Evolutionary conservation across 2,329 filamentous ascomycete species (phyloP).

Genomic region (Ilyonectria sp.): DNA sequence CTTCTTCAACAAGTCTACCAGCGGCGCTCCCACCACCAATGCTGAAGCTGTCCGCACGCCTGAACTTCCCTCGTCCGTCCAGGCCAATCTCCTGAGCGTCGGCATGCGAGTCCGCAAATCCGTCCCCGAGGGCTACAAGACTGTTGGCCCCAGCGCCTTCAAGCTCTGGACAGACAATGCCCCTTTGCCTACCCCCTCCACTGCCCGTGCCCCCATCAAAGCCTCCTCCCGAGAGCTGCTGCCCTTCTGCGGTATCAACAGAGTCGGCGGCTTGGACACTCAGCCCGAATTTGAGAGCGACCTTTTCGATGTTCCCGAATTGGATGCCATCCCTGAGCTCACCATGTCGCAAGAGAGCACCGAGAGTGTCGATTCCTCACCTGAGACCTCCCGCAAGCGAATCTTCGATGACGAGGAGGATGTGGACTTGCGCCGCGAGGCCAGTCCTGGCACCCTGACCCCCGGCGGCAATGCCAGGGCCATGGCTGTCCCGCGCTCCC

Average conservation of each 20-base stretch:
- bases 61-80: constrained; percentile 74
- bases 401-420: constrained; percentile 62
- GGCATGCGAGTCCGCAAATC: constrained; percentile 96
- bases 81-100: constrained; percentile 89
- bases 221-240: constrained; percentile 72
- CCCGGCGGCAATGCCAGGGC: constrained; percentile 59
- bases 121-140: constrained; percentile 95
- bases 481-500: constrained; percentile 64
- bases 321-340: constrained; percentile 63
- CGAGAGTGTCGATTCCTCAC: constrained; percentile 52
- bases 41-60: constrained; percentile 55
- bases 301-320: constrained; percentile 49
- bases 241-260: constrained; percentile 87
- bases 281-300: constrained; percentile 63
- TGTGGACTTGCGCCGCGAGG: constrained; percentile 49
- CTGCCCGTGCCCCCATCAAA: constrained; percentile 40
- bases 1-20: constrained; percentile 66
- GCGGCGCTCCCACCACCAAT: constrained; percentile 49
- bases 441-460: constrained; percentile 57
- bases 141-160: constrained; percentile 65
- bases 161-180: constrained; percentile 64
- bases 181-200: constrained; percentile 32
- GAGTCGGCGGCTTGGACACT: constrained; percentile 76
- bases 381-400: constrained; percentile 62
- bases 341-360: constrained; percentile 71